Percentiles rank a stretch among this genome's conserved stretches.
These are phyloP conservation scores for Stephania cephalantha DNA, from an alignment of 164 flowering plant species.

Conservation along the genomic window DNA sequence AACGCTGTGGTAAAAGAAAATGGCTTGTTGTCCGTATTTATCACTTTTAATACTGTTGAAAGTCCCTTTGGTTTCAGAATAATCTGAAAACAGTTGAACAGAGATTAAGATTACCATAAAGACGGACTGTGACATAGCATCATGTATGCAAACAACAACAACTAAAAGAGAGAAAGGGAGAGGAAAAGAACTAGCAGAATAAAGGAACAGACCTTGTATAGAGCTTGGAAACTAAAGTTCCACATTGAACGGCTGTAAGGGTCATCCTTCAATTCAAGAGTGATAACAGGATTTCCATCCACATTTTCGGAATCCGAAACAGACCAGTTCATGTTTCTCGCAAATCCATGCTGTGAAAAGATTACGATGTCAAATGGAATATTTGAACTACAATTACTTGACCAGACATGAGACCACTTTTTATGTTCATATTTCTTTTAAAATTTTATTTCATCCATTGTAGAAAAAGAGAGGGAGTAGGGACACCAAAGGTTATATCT, in stretches of 20 bases:
- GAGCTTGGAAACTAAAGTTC: conserved; percentile 80
- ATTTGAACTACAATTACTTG: too few species aligned
- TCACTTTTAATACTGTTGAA: conserved; percentile 69
- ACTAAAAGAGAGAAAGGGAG: neutral
- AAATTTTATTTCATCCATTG: neutral
- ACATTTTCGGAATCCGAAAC: conserved; percentile 53
- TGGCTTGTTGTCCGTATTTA: conserved; percentile 65
- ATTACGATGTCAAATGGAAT: conserved; percentile 1
- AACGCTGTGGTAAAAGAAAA: conserved; percentile 79
- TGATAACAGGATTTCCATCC: conserved; percentile 65
- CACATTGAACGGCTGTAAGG: conserved; percentile 92
- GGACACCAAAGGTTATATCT: neutral
- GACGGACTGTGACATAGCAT: neutral
- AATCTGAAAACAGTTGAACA: conserved; percentile 47
- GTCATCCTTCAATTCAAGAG: conserved; percentile 73
- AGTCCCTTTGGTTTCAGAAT: conserved; percentile 51
- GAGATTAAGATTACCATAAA: neutral
- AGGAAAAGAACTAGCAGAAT: neutral
- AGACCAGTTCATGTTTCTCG: conserved; percentile 87
- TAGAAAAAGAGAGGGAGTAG: neutral
- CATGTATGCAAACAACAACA: too few species aligned
- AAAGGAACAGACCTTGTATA: conserved; percentile 54
- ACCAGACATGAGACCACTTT: neutral
- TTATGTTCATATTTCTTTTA: neutral
- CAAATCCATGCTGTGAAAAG: conserved; percentile 83